Evolutionary conservation across 176 grass and related monocot species (phyloP).

Genomic region (Carex littledalei): DNA sequence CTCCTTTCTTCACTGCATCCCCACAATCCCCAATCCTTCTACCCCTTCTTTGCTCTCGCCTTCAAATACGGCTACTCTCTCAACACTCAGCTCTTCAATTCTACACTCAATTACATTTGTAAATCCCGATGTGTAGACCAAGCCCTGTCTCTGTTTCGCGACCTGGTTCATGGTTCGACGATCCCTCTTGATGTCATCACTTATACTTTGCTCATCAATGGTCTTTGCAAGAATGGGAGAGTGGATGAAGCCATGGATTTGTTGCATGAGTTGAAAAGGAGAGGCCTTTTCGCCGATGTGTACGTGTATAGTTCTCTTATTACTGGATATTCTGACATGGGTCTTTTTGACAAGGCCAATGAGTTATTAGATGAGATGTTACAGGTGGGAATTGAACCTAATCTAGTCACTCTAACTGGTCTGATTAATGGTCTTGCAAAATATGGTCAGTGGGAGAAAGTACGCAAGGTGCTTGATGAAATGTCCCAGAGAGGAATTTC

Average conservation of each 20-base stretch:
- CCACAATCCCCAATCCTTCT: not conserved
- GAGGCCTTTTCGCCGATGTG: conserved; percentile 12
- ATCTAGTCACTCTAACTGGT: not conserved
- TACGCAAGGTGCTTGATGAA: conserved; percentile 1
- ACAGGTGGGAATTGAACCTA: not conserved
- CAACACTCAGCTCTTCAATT: conserved; percentile 23
- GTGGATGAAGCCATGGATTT: conserved; percentile 16
- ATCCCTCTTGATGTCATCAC: conserved; percentile 23
- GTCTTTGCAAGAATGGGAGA: conserved; percentile 25
- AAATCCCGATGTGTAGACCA: conserved; percentile 7
- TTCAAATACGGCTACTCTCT: conserved; percentile 21
- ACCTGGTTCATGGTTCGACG: conserved; percentile 5
- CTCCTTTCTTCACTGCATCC: conserved; percentile 14
- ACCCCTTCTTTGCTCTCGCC: conserved; percentile 27
- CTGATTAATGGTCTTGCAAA: conserved; percentile 26
- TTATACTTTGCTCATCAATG: conserved; percentile 32
- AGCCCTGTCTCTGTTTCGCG: conserved; percentile 29
- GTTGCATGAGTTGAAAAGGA: conserved; percentile 18
- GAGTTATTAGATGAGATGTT: conserved; percentile 32
- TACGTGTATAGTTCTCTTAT: conserved; percentile 24
- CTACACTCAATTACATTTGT: conserved; percentile 19
- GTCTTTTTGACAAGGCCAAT: conserved; percentile 25
- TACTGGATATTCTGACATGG: conserved; percentile 8
- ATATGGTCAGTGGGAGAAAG: conserved; percentile 13
- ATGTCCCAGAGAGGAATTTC: conserved; percentile 13